Base-by-base conservation (phyloP, 352 stramenopile species). In the Phytophthora meadii region DNA sequence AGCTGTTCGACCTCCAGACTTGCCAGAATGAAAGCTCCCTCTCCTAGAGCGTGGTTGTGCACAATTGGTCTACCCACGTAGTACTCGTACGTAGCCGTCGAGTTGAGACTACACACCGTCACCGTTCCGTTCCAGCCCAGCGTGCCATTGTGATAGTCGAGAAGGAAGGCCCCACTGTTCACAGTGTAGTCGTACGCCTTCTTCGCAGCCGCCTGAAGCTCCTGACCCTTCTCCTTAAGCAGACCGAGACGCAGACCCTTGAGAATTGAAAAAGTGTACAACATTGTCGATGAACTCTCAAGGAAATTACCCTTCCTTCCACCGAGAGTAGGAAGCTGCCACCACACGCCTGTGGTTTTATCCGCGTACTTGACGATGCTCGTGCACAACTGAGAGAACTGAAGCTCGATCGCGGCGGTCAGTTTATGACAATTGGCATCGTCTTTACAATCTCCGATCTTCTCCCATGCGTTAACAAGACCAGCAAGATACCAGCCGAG, bases 251-350 rank as follows among this genome's bases (percentile, higher is more conserved):
- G 65, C 27, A 73, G 47, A 2, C 59, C 60, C 53, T 73, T 73
- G 32, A 73, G 65, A 40, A 73, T 73, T n/a, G 65, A 47, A 60
- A 73, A 73, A 4, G 65, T 61, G 54, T 70, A 73, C 40, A 73
- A 59, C 65, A 73, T 73, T 34, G 65, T 73, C 10, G 59, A 73
- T 3, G 65, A 73, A 47, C 65, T 73, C 60, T 73, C 65, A 24
- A 73, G 65, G 24, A 73, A 73, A 42, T 73, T 73, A 2, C 65
- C 65, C 41, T 57, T 25, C 48, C 65, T 65, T 30, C 41, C 41
- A 30, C 59, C 59, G 22, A 69, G 17, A 53, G 65, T 73, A 34
- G 65, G 59, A 22, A 73, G 65, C 28, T 73, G 65, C 59, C 59
- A 73, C 65, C 65, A 73, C 25, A 49, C 65, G 17, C 65, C 65